phyloP scores from a whole-genome alignment of 2,329 filamentous ascomycete species.

The Madurella fahalii region DNA sequence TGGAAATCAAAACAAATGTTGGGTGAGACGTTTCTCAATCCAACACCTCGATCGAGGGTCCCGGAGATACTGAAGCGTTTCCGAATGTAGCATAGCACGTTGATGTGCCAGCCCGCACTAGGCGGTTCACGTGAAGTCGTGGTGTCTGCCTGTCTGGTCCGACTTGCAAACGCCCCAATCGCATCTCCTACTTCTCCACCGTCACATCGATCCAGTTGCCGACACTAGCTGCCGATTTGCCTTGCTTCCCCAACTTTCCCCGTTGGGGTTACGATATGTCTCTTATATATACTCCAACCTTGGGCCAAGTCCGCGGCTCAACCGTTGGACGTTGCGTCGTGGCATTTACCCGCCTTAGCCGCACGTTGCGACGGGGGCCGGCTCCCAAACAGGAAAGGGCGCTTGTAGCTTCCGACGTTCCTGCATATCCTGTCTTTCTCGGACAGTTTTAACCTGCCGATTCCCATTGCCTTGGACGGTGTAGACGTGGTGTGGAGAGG shows the following conservation, averaged over 20 bases:
- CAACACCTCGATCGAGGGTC: too few species aligned
- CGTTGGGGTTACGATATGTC: background rate
- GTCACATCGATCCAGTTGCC: conserved; percentile 2
- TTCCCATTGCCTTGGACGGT: background rate
- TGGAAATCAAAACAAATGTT: too few species aligned
- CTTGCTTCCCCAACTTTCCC: background rate
- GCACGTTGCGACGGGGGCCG: background rate
- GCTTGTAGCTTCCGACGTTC: background rate
- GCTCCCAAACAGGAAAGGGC: background rate
- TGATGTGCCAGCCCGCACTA: too few species aligned
- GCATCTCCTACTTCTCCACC: background rate
- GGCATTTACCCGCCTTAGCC: background rate
- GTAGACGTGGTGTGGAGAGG: background rate
- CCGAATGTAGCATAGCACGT: too few species aligned
- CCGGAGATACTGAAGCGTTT: too few species aligned
- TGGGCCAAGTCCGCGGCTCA: background rate
- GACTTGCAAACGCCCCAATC: background rate
- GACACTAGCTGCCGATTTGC: background rate
- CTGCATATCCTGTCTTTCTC: background rate
- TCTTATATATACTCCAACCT: background rate
- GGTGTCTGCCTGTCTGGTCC: too few species aligned
- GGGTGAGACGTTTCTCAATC: too few species aligned
- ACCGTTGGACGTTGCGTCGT: background rate
- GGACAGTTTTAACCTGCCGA: background rate
- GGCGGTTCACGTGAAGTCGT: too few species aligned